Base-by-base conservation (phyloP, 768 basidiomycete species). In the Trichaptum fuscoviolaceum region DNA sequence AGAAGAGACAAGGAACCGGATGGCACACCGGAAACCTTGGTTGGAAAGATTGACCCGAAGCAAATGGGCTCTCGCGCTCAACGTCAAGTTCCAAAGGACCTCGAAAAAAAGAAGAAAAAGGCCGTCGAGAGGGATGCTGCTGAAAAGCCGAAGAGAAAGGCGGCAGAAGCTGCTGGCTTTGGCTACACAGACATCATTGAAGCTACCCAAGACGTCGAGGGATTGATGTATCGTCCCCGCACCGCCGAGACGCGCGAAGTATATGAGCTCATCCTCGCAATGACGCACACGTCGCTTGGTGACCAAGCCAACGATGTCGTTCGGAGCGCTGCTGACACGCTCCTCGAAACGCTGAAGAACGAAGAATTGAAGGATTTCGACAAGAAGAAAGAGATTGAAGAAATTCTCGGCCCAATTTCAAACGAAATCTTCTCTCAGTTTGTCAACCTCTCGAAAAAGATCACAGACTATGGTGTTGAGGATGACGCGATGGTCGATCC, bases 221-320 rank as follows among this genome's bases (percentile, higher is more conserved):
- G 96, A 1, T 79, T 99, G 67, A 88, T 87, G 7, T 99, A 99
- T 77, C 87, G 93, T 26, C 97, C 97, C 2, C 83, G 94, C 60
- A 98, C 97, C 3, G 87, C 92, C 1, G 96, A 99, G 80, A 99
- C 96, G 24, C 83, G 95, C 9, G 93, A 97, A 70, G 91, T 95
- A 0, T 99, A 97, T 79, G 92, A 97, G 74, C 87, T 96, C 66
- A 90, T 99, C 67, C 81, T 98, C 6, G 86, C 91, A 2, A 78
- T 87, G 23, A 91, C 97, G 1, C 95, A 98, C 74, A 84, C 83
- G 8, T 80, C 87, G 1, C 85, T 99, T 12, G 96, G 96, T 0
- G 97, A 97, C 78, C 95, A 96, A 74, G 93, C 95, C 0, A 95
- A 97, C 75, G 96, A 98, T 69, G 89, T 99, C 72, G 89, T 99